Evolutionary conservation across 2,329 filamentous ascomycete species (phyloP), one percentile per base, ranked within the genome.

Genomic region (Penicillium sp.): DNA sequence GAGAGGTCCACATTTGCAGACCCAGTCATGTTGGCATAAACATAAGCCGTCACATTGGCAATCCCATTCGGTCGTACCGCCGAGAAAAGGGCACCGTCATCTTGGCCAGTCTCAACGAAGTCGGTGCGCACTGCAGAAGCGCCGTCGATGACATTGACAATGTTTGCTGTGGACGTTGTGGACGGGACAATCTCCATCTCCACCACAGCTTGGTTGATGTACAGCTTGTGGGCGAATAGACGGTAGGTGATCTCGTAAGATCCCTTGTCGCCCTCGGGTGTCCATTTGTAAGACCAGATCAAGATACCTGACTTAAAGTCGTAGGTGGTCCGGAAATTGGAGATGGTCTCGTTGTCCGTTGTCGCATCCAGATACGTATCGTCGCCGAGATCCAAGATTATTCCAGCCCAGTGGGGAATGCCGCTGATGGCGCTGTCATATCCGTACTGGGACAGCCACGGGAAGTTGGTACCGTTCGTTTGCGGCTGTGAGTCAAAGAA

Each of bases 391-490:
- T 82, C 76, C 14, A 87, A 72, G 30, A 83, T 65, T 31, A 87
- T 68, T 1, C 80, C 81, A 22, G 77, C 76, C 77, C 83, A 86
- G 62, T 88, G 85, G 6, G 86, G 86, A 13, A 89, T 77, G 19
- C 86, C 86, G 43, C 79, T 80, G 54, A 88, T 86, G 42, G 86
- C 83, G 57, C 80, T 86, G 60, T 89, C 86, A 49, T 80, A 80
- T 6, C 84, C 84, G 67, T 86, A 85, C 56, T 88, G 80, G 48
- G 80, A 76, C 36, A 89, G 65, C 84, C 86, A 88, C 0, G 76
- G 76, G 57, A 84, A 87, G 57, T 88, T 88, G 6, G 79, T 78
- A 0, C 77, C 76, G 37, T 80, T 82, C 0, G 77, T 80, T 27
- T 73, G 77, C 2, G 76, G 73, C 61, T 87, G 81, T 3, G 73